Evolutionary conservation across 345 rosid genomes (phyloP).

Genomic region (Populus euphratica): DNA sequence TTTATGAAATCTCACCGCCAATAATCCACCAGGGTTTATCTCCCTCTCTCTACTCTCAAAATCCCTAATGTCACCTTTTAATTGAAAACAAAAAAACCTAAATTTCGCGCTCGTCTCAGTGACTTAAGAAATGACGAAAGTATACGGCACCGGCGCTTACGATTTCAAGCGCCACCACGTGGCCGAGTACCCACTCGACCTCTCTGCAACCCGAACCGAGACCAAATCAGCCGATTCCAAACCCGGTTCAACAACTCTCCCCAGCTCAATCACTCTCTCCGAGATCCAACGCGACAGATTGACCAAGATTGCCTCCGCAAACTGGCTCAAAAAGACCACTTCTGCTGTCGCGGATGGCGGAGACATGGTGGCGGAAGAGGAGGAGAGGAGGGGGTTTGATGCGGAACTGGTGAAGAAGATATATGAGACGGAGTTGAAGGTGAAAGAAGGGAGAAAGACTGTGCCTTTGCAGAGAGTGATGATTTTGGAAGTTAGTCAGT

Average conservation of each 20-base stretch:
- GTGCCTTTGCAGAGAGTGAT: conserved; percentile 91
- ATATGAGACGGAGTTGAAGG: conserved; percentile 71
- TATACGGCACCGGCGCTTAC: conserved; percentile 86
- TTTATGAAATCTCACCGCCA: neutral
- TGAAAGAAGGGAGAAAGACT: conserved; percentile 66
- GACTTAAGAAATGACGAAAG: conserved; percentile 57
- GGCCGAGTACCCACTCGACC: conserved; percentile 89
- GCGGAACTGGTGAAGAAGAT: conserved; percentile 74
- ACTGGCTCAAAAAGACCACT: conserved; percentile 53
- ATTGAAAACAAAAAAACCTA: no score
- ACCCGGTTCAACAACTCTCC: conserved; percentile 55
- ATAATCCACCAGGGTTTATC: no score
- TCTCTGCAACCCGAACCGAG: conserved; percentile 31
- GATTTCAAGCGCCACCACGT: conserved; percentile 99
- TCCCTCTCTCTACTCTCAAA: neutral
- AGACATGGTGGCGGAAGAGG: conserved; percentile 29
- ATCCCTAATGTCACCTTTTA: neutral
- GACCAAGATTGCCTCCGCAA: conserved; percentile 73
- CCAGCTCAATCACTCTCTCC: conserved; percentile 75
- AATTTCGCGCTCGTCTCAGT: neutral
- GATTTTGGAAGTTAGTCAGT: conserved; percentile 95
- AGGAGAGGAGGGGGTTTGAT: conserved; percentile 57
- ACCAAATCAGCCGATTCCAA: conserved; percentile 58
- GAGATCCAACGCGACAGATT: conserved; percentile 90
- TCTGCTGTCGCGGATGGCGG: conserved; percentile 15